Percentiles rank a stretch among this genome's conserved stretches.
These are phyloP conservation scores for Articulospora tetracladia DNA, from an alignment of 495 filamentous ascomycete genomes.

Conservation along the genomic window DNA sequence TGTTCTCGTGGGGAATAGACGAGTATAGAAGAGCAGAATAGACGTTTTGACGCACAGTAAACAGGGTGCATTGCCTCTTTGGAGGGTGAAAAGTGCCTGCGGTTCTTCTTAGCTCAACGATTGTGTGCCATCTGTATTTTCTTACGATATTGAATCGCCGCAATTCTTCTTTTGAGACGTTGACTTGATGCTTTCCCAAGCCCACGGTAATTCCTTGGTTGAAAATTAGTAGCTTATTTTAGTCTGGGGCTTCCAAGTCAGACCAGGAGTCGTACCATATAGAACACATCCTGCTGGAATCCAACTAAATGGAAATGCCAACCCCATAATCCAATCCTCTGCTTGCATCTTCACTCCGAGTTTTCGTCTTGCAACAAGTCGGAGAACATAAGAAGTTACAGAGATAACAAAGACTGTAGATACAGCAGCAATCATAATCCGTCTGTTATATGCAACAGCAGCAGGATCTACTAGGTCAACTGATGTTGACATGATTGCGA, in stretches of 20 bases:
- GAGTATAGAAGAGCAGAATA: conserved; percentile 39
- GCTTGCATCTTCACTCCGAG: conserved; percentile 1
- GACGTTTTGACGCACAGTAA: conserved; percentile 35
- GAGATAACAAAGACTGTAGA: conserved; percentile 4
- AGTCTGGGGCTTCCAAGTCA: not conserved
- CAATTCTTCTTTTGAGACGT: conserved; percentile 6
- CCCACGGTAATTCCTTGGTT: conserved; percentile 6
- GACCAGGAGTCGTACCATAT: conserved; percentile 9
- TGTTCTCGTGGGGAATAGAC: conserved; percentile 30
- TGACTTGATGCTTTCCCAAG: conserved; percentile 5
- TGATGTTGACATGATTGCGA: not conserved
- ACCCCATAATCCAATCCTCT: conserved; percentile 13
- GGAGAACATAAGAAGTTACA: not conserved
- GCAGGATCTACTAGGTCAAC: not conserved
- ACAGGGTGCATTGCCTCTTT: conserved; percentile 7
- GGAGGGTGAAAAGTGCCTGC: conserved; percentile 11
- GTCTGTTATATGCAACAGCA: conserved; percentile 2
- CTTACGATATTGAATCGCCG: conserved; percentile 12
- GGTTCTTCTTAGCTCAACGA: not conserved
- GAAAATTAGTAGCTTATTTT: not conserved
- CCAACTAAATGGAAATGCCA: conserved; percentile 9
- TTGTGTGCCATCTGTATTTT: not conserved
- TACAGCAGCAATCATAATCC: conserved; percentile 1
- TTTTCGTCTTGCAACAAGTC: conserved; percentile 1
- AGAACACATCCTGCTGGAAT: not conserved